Conservation (phyloP, 371 early-diverging fungal genomes). For the Mortierella sp. region DNA sequence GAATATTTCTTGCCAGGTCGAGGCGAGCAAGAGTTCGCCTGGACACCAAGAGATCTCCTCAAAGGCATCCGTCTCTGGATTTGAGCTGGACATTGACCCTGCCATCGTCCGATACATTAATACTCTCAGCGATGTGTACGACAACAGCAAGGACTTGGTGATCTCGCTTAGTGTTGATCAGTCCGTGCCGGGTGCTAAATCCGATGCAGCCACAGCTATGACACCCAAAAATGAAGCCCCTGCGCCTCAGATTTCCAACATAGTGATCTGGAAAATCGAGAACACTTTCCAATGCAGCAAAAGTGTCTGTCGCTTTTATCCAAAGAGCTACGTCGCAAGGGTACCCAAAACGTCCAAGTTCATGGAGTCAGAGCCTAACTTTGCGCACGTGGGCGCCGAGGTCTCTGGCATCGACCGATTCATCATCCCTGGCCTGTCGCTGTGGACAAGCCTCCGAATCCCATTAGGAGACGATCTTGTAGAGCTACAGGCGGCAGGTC, state of each 20-base stretch:
- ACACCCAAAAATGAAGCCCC: conserved; percentile 23
- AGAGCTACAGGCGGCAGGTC: conserved; percentile 50
- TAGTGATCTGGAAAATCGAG: conserved; percentile 50
- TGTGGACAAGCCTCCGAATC: conserved; percentile 71
- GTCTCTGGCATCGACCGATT: conserved; percentile 69
- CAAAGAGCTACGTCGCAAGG: conserved; percentile 57
- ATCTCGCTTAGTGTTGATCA: conserved; percentile 35
- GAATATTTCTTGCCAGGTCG: conserved; percentile 66
- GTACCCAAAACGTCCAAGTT: conserved; percentile 40
- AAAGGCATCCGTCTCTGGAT: conserved; percentile 74
- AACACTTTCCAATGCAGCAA: conserved; percentile 52
- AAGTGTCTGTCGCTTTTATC: conserved; percentile 66
- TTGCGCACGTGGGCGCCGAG: conserved; percentile 39
- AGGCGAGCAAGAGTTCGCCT: conserved; percentile 59
- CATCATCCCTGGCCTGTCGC: conserved; percentile 74
- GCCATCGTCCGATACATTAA: conserved; percentile 78
- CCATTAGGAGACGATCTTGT: conserved; percentile 65
- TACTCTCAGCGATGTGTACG: conserved; percentile 73
- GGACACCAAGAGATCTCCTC: conserved; percentile 55
- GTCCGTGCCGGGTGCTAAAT: conserved; percentile 12
- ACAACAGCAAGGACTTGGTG: conserved; percentile 57
- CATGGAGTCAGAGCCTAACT: conserved; percentile 48
- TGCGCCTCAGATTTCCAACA: conserved; percentile 15
- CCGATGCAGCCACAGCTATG: conserved; percentile 18
- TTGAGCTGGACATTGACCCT: conserved; percentile 76